These are phyloP conservation scores for Fomitopsis pinicola DNA, from an alignment of 1,284 basidiomycete species.

Conservation along the genomic window DNA sequence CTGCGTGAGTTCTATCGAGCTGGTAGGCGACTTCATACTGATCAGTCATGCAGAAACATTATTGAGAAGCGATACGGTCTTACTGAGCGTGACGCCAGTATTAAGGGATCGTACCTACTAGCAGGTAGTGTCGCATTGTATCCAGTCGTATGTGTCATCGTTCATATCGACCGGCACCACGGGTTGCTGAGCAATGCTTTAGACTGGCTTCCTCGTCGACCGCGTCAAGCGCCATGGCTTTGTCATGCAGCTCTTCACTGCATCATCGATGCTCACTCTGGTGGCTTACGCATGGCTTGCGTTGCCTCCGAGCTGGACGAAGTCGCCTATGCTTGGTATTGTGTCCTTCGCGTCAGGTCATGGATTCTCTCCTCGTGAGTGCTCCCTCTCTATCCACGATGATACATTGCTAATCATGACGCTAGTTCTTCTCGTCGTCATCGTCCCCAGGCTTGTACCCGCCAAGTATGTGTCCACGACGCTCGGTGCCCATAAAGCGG, in stretches of 20 bases:
- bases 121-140: constrained; percentile 75
- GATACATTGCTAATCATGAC: neutral
- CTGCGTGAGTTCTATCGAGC: constrained; percentile 45
- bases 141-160: constrained; percentile 48
- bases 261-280: constrained; percentile 63
- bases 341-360: constrained; percentile 62
- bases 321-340: constrained; percentile 59
- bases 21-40: neutral
- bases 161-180: neutral
- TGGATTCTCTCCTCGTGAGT: constrained; percentile 68
- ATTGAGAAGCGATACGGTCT: constrained; percentile 65
- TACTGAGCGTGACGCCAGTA: constrained; percentile 56
- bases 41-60: constrained; percentile 50
- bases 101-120: constrained; percentile 66
- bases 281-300: constrained; percentile 64
- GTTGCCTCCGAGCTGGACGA: constrained; percentile 52
- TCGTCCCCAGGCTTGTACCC: constrained; percentile 72
- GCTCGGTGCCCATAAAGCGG: constrained; percentile 75
- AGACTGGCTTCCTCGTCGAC: constrained; percentile 65
- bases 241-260: constrained; percentile 51
- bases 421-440: constrained; percentile 65
- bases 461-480: constrained; percentile 74
- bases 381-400: neutral
- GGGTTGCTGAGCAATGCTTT: neutral
- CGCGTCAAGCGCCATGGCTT: constrained; percentile 50